Evolutionary conservation across 2,329 filamentous ascomycete species (phyloP), one percentile per base, ranked within the genome.

Genomic region (Monilinia fructigena): DNA sequence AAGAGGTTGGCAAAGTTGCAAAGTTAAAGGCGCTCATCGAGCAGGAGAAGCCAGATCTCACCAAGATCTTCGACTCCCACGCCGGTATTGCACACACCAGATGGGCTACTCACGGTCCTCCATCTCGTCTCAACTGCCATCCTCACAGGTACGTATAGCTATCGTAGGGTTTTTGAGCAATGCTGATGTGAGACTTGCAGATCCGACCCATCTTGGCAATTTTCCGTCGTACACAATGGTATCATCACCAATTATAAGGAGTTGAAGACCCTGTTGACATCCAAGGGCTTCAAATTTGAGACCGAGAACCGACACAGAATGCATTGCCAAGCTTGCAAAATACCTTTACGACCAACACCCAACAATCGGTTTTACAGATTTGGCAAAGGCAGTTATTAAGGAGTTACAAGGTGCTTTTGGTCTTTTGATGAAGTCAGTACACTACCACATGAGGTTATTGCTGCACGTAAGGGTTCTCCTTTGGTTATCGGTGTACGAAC

Each of bases 231-330:
- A 69, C 95, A 99, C 89, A 99, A 99, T 82, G 95, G 95, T 78
- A 99, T 99, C 85, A 99, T 99, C 82, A 99, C 95, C 83, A 99
- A 99, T 87, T 99, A 99, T 88, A 99, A 99, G 86, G 95, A 99
- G 83, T 84, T 99, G 76, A 97, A 94, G 88, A 92, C 90, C 70
- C 88, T 99, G 71, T 86, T 99, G 74, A 86, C 90, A 82, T 86
- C 85, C 84, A 99, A 98, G 86, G 95, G 95, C 78, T 96, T 97
- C 88, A 90, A 89, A 77, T 99, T 99, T 79, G 95, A 99, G 88
- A 99, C 95, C 63, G 94, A 99, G 82, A 99, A 99, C 95, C 73
- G 95, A 99, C 78, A 99, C 95, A 63, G 95, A 99, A 83, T 97
- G 94, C 80, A 99, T 99, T 80, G 95, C 95, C 73, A 99, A 98